Evolutionary conservation across 139 green algal species (phyloP), one percentile per base, ranked within the genome.

Genomic region (Eudorina sp.): DNA sequence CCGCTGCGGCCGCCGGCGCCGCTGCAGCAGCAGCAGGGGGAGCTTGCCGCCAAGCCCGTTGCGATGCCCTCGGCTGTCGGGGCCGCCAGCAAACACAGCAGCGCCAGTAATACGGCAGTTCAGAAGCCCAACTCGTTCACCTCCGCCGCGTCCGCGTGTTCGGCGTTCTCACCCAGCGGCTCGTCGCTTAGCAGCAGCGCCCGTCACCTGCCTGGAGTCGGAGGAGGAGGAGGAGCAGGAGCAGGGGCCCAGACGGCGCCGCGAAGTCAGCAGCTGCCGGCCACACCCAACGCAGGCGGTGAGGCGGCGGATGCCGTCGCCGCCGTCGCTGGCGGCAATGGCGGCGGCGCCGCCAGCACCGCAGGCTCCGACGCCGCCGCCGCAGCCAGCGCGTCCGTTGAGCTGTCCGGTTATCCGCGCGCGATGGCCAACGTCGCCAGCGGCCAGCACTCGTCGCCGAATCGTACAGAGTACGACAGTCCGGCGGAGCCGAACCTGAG

Each of bases 141-240:
- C 66, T 75, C 66, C 31, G 66, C 66, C 34, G 66, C 66, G 31
- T 75, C 66, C 31, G 66, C 66, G 34, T 75, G 46, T 7, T 75
- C 66, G 4, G 66, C 66, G 2, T 4, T 75, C 66, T 75, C 66
- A 14, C 66, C 34, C 66, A 48, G 34, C 14, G 34, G 34, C 31
- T 75, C 66, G 19, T 75, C 66, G 11, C 66, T 75, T 14, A 75
- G 66, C 38, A 75, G 66, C 66, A 75, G 66, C 66, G 66, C 66
- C 16, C 66, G 66, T 14, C 66, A 75, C 18, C 66, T 75, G 38
- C 31, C 66, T 48, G 8, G n/a, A n/a, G n/a, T n/a, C n/a, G n/a
- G n/a, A n/a, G n/a, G n/a, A n/a, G n/a, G n/a, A n/a, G n/a, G n/a
- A n/a, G n/a, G n/a, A n/a, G n/a, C n/a, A n/a, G n/a, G n/a, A n/a